Conservation (phyloP, 805 yeast genomes). For the Ogataea chonburiensis region DNA sequence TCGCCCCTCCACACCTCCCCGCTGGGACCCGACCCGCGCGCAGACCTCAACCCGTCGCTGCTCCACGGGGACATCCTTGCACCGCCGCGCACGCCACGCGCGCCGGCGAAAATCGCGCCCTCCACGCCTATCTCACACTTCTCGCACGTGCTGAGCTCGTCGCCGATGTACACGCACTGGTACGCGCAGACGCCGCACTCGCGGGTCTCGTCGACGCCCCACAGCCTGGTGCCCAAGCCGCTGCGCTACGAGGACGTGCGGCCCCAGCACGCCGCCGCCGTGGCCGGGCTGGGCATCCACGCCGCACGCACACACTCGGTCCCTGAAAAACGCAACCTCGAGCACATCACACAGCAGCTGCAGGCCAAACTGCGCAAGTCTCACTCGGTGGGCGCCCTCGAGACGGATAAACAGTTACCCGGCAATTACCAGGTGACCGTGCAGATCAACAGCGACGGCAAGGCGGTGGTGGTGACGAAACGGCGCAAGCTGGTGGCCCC, state of each 20-base stretch:
- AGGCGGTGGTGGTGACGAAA: constrained; percentile 31
- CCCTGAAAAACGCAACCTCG: constrained; percentile 13
- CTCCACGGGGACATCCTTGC: constrained; percentile 18
- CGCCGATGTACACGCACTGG: constrained; percentile 36
- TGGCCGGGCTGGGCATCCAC: constrained; percentile 11
- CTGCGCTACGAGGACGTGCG: constrained; percentile 26
- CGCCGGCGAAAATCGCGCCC: constrained; percentile 11
- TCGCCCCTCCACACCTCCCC: constrained; percentile 25
- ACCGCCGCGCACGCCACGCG: constrained; percentile 8
- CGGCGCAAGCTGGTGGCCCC: constrained; percentile 16
- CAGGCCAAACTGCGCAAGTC: constrained; percentile 16
- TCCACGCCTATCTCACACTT: constrained; percentile 34
- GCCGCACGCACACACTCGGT: constrained; percentile 4
- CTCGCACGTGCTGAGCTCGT: constrained; percentile 33
- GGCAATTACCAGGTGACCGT: constrained; percentile 26
- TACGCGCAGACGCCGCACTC: constrained; percentile 31
- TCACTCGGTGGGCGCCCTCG: constrained; percentile 7
- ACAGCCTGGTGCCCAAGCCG: constrained; percentile 23
- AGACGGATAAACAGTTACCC: constrained; percentile 8
- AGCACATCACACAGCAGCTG: constrained; percentile 17
- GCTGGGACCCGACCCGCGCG: constrained; percentile 23
- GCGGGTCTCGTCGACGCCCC: constrained; percentile 19
- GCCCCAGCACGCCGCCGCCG: no score
- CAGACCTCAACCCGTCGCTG: constrained; percentile 27
- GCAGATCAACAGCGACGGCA: constrained; percentile 27